Evolutionary conservation across 2,329 filamentous ascomycete genomes (phyloP), one percentile per base, ranked within the genome.

Genomic region (Talaromyces sp.): DNA sequence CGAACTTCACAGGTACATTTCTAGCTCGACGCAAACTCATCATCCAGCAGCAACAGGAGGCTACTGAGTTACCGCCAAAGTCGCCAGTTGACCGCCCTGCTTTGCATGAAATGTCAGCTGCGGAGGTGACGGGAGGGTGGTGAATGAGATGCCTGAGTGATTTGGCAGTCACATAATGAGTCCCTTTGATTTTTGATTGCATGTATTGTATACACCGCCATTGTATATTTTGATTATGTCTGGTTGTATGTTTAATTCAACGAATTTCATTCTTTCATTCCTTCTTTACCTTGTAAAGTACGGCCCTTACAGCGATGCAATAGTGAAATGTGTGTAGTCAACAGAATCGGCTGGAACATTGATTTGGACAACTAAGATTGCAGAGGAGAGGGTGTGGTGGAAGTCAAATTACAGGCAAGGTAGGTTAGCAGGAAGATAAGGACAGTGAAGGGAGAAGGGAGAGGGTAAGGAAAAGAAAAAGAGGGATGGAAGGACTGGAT

Each of bases 121-220:
- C 49, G 43, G 43, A 61, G 4, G 43, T n/a, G n/a, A n/a, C n/a
- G n/a, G 31, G 22, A 31, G 27, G 10, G n/a, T 31, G 11, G 27
- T 54, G 47, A 22, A 62, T 62, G 60, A 62, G n/a, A 19, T 62
- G 47, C 35, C 27, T 17, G 43, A 61, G 7, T 43, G 27, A 22
- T 43, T 17, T 37, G 35, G 35, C 35, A 1, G 35, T 10, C 11
- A 37, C 27, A 31, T 11, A 35, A 19, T 39, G n/a, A 56, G 25
- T 37, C 33, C n/a, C 52, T 37, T 15, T 7, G 11, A 22, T 56
- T 56, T 4, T 37, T 37, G 9, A 10, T 13, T 15, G 8, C 50
- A 15, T 31, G n/a, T 11, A 41, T 41, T 61, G 35, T 52, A 50
- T 52, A 61, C 52, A 41, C 19, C 45, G 27, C 19, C 15, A 10